Base-by-base conservation (phyloP, 2,329 filamentous ascomycete species). In the Xylariomycetidae sp. region DNA sequence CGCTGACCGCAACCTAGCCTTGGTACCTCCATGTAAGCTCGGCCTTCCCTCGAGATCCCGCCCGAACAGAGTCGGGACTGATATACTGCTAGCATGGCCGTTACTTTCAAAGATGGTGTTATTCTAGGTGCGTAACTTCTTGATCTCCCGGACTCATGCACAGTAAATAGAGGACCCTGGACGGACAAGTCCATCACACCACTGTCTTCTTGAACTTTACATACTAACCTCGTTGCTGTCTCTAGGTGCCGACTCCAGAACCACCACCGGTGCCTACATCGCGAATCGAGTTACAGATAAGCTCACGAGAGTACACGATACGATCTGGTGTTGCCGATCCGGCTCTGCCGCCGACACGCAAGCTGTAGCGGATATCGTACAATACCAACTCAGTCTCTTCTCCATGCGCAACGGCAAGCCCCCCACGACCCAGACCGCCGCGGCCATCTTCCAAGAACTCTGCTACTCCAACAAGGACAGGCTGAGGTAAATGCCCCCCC, bases 261-360 rank as follows among this genome's bases (percentile, higher is more conserved):
- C 92, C 48, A 98, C 92, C 29, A 98, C 90, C 35, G 92, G 92
- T 54, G 82, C 90, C 52, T 98, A 97, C 75, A 97, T 98, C 59
- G 92, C 92, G 54, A 98, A 98, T 67, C 84, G 92, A 73, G 92
- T 98, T 48, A 98, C 92, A 46, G 92, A 98, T 76, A 98, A 98
- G 74, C 81, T 98, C 61, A 98, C 92, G 55, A 85, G 89, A 72
- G 90, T 98, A 41, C 86, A 94, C 69, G 92, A 98, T 65, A 97
- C 90, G 39, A 97, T 98, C 66, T 98, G 92, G 92, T 98, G 92
- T 72, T 98, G 92, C 71, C 84, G 92, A 56, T 97, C 92, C 41
- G 92, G 92, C 32, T 98, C 92, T 16, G 92, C 92, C 19, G 92
- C 92, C 49, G 92, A 98, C 59, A 98, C 92, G 39, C 92, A 98